Evolutionary conservation across 2,329 filamentous ascomycete genomes (phyloP).

Genomic region (Scytalidium lignicola): DNA sequence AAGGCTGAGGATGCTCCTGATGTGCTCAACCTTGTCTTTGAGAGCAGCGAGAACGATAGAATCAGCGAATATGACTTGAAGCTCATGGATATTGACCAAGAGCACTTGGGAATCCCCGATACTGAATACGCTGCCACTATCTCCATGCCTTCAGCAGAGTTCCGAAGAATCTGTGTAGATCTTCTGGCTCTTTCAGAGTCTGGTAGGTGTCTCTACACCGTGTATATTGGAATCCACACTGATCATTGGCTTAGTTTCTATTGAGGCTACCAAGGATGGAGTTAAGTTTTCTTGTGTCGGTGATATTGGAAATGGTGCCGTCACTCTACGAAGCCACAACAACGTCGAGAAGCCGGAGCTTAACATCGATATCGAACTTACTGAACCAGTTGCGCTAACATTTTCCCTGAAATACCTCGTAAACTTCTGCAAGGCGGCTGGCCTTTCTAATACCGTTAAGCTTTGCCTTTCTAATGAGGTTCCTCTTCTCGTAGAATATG

Average conservation of each 20-base stretch:
- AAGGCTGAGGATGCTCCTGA: slow-evolving; percentile 98
- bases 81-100: slow-evolving; percentile 99
- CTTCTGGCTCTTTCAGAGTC: slow-evolving; percentile 90
- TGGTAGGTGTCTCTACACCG: slow-evolving; percentile 51
- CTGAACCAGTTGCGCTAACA: slow-evolving; percentile 87
- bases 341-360: slow-evolving; percentile 84
- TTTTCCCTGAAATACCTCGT: slow-evolving; percentile 99
- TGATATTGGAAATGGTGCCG: slow-evolving; percentile 92
- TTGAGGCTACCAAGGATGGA: slow-evolving; percentile 95
- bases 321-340: slow-evolving; percentile 83
- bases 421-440: slow-evolving; percentile 99
- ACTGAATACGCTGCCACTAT: slow-evolving; percentile 97
- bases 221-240: slow-evolving; percentile 10
- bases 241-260: slow-evolving; percentile 60
- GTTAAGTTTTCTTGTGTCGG: slow-evolving; percentile 91
- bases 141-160: slow-evolving; percentile 81
- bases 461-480: slow-evolving; percentile 95
- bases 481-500: slow-evolving; percentile 91
- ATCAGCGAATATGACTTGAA: slow-evolving; percentile 99
- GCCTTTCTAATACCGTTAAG: slow-evolving; percentile 75
- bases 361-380: slow-evolving; percentile 84
- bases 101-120: slow-evolving; percentile 96
- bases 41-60: slow-evolving; percentile 81
- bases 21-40: slow-evolving; percentile 91
- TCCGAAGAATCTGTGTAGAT: slow-evolving; percentile 92